phyloP scores from a whole-genome alignment of 2,329 filamentous ascomycete species.

The Cladobotryum mycophilum region DNA sequence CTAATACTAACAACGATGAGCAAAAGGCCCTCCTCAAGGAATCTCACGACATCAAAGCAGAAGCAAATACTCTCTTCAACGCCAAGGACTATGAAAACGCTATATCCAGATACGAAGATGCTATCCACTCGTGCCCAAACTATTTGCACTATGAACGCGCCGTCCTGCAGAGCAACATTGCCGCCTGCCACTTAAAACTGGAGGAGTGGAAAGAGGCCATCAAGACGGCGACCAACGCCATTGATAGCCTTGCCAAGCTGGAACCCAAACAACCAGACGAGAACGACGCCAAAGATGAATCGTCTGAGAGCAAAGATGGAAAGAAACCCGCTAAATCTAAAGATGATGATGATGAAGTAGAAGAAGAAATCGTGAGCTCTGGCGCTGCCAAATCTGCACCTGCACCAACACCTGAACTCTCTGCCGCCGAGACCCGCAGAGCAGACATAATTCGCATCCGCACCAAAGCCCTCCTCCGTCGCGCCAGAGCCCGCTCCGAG shows the following conservation, averaged over 20 bases:
- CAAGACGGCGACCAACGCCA: constrained; percentile 62
- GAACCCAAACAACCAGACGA: constrained; percentile 23
- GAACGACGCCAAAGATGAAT: constrained; percentile 12
- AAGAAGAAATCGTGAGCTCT: constrained; percentile 54
- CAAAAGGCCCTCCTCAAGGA: constrained; percentile 59
- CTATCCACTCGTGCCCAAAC: constrained; percentile 69
- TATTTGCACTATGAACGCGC: constrained; percentile 86
- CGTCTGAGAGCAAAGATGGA: background rate
- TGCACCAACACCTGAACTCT: constrained; percentile 16
- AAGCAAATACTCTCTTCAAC: constrained; percentile 75
- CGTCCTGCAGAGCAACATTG: constrained; percentile 80
- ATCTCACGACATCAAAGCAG: constrained; percentile 65
- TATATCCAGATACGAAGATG: constrained; percentile 75
- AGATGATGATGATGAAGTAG: constrained; percentile 39
- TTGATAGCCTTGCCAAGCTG: constrained; percentile 66
- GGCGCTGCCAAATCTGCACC: constrained; percentile 48
- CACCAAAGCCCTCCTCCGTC: constrained; percentile 74
- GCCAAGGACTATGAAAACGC: constrained; percentile 67
- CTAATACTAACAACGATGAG: background rate
- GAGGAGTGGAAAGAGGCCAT: constrained; percentile 80
- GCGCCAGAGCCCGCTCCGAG: constrained; percentile 66
- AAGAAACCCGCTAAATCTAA: constrained; percentile 35
- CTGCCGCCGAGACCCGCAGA: constrained; percentile 18
- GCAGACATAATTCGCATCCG: constrained; percentile 71
- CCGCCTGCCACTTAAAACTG: constrained; percentile 81